These are phyloP conservation scores for Fallopia convolvulus DNA, from an alignment of 148 eudicot species.

Conservation along the genomic window DNA sequence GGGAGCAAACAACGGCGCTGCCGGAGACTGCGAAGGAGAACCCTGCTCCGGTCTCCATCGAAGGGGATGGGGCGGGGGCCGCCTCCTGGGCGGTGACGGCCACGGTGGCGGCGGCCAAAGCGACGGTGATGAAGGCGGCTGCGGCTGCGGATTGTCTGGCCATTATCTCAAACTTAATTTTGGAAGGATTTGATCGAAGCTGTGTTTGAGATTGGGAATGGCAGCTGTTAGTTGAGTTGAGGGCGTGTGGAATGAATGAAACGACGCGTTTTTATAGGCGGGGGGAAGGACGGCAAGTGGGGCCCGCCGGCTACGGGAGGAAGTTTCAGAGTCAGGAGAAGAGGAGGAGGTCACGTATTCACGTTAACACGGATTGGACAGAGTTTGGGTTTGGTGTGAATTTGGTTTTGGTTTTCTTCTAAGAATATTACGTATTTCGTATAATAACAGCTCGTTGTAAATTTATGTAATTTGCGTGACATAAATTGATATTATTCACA, in stretches of 20 bases:
- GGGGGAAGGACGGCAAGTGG: conserved; percentile 5
- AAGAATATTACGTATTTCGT: too few species aligned
- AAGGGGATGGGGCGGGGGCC: neutral
- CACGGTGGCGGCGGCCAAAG: neutral
- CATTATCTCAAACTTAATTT: neutral
- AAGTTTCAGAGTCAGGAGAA: neutral
- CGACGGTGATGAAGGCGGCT: neutral
- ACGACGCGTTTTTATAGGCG: conserved; percentile 6
- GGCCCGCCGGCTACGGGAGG: neutral
- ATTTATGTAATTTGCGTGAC: too few species aligned
- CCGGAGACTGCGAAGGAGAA: neutral
- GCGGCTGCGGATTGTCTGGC: conserved; percentile 2
- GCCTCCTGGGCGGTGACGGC: neutral
- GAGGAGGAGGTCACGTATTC: neutral
- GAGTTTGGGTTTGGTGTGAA: neutral
- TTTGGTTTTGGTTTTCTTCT: too few species aligned
- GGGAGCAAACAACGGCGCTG: conserved; percentile 6
- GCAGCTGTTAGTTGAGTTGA: neutral
- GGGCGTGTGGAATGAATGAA: neutral
- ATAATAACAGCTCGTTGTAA: too few species aligned
- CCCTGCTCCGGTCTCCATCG: neutral
- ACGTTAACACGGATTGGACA: neutral
- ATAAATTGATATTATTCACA: too few species aligned
- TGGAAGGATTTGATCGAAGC: neutral
- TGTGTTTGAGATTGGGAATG: neutral